A percentile compares a stretch with the other conserved stretches of the same genome.
Evolutionary conservation across 345 rosid genomes (phyloP).

Genomic region (Angophora floribunda): DNA sequence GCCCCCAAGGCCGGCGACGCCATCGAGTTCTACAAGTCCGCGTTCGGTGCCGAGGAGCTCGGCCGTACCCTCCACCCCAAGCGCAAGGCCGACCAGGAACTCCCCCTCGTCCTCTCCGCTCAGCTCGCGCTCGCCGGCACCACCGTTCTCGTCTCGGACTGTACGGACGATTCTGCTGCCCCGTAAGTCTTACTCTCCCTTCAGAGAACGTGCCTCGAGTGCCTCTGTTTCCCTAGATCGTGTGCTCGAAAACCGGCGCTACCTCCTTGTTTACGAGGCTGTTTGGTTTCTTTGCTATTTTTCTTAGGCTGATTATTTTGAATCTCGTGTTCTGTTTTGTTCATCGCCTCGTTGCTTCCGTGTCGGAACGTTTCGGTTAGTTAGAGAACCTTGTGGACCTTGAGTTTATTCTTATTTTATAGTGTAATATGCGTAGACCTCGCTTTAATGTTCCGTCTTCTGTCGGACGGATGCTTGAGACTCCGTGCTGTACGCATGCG

Average conservation of each 20-base stretch:
- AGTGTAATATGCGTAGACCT: background rate
- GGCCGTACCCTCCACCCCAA: constrained; percentile 57
- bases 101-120: constrained; percentile 69
- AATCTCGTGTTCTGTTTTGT: background rate
- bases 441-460: background rate
- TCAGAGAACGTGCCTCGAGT: background rate
- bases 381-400: background rate
- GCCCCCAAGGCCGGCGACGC: constrained; percentile 80
- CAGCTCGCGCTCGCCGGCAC: constrained; percentile 60
- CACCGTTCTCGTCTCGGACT: constrained; percentile 47
- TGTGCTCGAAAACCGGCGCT: background rate
- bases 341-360: background rate
- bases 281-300: background rate
- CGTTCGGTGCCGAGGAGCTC: constrained; percentile 65
- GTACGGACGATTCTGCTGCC: constrained; percentile 17
- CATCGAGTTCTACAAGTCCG: constrained; percentile 71
- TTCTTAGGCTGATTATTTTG: background rate
- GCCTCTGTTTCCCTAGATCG: background rate
- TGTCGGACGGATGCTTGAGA: background rate
- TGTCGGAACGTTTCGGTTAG: background rate
- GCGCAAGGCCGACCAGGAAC: constrained; percentile 92
- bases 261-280: background rate
- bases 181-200: constrained; percentile 13
- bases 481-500: background rate
- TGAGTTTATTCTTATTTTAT: background rate